These are phyloP conservation scores for Sarocladium brachiariae DNA, from an alignment of 2,329 filamentous ascomycete genomes.

Conservation along the genomic window DNA sequence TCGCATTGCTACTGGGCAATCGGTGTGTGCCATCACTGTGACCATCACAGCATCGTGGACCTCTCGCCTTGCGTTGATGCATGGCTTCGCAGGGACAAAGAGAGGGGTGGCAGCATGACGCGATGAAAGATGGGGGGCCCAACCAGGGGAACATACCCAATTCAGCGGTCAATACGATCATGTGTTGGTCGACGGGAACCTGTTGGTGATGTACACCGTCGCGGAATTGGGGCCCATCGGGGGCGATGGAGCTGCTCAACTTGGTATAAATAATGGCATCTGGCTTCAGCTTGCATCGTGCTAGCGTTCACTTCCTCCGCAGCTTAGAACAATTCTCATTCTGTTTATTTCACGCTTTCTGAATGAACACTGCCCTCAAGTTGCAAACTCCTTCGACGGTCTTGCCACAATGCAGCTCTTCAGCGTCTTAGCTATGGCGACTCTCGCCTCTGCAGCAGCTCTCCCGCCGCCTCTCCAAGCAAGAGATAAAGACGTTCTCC, in stretches of 20 bases:
- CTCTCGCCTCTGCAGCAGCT: constrained; percentile 3
- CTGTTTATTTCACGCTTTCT: neutral
- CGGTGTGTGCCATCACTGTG: neutral
- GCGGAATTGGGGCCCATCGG: neutral
- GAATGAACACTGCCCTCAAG: neutral
- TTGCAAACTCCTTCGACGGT: neutral
- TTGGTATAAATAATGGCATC: neutral
- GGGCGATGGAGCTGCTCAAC: neutral
- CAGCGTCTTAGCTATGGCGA: neutral
- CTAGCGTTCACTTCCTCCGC: neutral
- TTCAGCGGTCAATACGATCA: constrained; percentile 4
- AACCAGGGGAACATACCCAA: neutral
- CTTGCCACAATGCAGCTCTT: neutral
- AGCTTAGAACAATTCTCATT: neutral
- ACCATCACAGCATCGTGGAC: constrained; percentile 8
- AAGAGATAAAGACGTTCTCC: neutral
- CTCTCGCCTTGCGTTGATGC: neutral
- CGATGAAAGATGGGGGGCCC: neutral
- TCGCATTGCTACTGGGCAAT: constrained; percentile 3
- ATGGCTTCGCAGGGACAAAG: neutral
- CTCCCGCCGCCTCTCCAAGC: neutral
- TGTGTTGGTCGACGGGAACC: neutral
- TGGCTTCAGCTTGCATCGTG: neutral
- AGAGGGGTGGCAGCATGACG: neutral
- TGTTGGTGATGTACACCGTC: neutral